Conservation (phyloP, 2,329 filamentous ascomycete genomes). For the Xylaria sp. region DNA sequence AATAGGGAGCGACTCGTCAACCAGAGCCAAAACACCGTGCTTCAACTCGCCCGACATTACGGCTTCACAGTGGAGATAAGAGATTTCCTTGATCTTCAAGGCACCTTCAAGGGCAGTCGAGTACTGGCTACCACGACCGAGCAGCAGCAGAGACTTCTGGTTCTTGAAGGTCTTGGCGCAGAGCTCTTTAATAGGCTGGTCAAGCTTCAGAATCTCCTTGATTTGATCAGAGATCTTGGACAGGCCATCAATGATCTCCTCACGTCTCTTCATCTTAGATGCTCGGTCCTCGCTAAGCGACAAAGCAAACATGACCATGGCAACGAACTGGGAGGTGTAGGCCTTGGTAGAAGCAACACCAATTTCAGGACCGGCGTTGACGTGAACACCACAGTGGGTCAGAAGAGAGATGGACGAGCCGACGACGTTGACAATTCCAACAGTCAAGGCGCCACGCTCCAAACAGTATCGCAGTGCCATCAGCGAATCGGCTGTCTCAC, state of each 20-base stretch:
- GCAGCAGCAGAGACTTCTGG: slow-evolving; percentile 93
- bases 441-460: slow-evolving; percentile 95
- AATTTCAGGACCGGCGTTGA: slow-evolving; percentile 98
- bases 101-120: slow-evolving; percentile 97
- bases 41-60: slow-evolving; percentile 99
- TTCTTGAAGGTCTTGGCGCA: slow-evolving; percentile 94
- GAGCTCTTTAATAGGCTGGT: slow-evolving; percentile 93
- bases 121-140: slow-evolving; percentile 96
- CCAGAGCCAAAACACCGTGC: slow-evolving; percentile 96
- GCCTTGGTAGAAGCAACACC: slow-evolving; percentile 99
- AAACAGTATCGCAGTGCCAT: slow-evolving; percentile 98
- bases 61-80: slow-evolving; percentile 98
- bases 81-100: slow-evolving; percentile 99
- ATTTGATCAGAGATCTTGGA: slow-evolving; percentile 90
- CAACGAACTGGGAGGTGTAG: slow-evolving; percentile 98
- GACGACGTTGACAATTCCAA: slow-evolving; percentile 98
- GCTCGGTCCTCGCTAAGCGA: slow-evolving; percentile 96
- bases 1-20: slow-evolving; percentile 98
- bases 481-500: slow-evolving; percentile 97
- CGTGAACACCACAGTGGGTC: slow-evolving; percentile 99
- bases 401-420: slow-evolving; percentile 98
- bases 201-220: slow-evolving; percentile 88
- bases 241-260: slow-evolving; percentile 97
- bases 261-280: slow-evolving; percentile 89
- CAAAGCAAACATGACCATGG: slow-evolving; percentile 99